These are phyloP conservation scores for Hylodesmum podocarpum DNA, from an alignment of 306 rosid genomes.

Conservation along the genomic window DNA sequence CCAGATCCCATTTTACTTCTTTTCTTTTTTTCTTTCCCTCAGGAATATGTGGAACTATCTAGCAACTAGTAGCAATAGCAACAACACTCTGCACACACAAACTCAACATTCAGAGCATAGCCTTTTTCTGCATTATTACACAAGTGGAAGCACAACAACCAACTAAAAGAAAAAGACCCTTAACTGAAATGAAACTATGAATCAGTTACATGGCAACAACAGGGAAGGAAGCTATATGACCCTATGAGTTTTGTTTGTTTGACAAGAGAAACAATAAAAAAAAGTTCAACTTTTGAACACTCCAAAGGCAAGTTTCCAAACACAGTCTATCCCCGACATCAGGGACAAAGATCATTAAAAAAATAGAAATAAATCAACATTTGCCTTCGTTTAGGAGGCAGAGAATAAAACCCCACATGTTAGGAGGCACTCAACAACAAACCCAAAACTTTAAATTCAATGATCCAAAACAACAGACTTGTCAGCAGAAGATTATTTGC, in stretches of 20 bases:
- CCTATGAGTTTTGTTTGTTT: background rate
- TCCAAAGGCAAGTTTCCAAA: slow-evolving; percentile 29
- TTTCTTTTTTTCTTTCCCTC: background rate
- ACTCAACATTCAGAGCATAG: slow-evolving; percentile 30
- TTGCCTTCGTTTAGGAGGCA: slow-evolving; percentile 55
- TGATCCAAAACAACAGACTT: slow-evolving; percentile 44
- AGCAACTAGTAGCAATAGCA: slow-evolving; percentile 15
- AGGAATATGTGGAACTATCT: slow-evolving; percentile 24
- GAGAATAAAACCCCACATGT: slow-evolving; percentile 65
- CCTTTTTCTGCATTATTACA: slow-evolving; percentile 29
- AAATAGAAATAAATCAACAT: slow-evolving; percentile 32
- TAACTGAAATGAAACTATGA: slow-evolving; percentile 13
- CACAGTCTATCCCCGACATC: slow-evolving; percentile 62
- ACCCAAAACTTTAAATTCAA: slow-evolving; percentile 37
- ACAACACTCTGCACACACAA: slow-evolving; percentile 30
- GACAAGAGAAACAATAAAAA: slow-evolving; percentile 24
- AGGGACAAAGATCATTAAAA: slow-evolving; percentile 38
- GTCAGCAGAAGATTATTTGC: slow-evolving; percentile 42
- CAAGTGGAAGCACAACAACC: slow-evolving; percentile 11
- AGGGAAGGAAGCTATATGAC: background rate
- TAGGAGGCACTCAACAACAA: slow-evolving; percentile 52
- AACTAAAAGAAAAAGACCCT: background rate
- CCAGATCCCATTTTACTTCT: slow-evolving; percentile 74
- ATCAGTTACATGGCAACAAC: slow-evolving; percentile 10
- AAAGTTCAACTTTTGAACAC: slow-evolving; percentile 27